These are phyloP conservation scores for Hemerocallis citrina DNA, from an alignment of 106 monocot genomes.

Conservation along the genomic window DNA sequence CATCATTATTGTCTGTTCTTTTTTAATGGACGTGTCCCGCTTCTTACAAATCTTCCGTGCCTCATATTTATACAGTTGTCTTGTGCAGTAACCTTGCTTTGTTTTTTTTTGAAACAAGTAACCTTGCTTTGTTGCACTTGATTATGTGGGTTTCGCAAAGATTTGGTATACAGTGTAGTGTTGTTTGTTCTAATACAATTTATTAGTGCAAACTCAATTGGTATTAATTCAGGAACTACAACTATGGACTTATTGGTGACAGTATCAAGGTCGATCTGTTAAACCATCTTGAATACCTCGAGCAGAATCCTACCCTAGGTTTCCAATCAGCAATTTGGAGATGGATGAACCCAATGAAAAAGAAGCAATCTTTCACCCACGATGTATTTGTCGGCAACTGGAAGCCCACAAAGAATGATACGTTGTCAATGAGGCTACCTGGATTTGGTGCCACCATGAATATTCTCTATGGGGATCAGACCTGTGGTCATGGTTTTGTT, in stretches of 20 bases:
- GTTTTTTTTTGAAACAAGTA: too few relatives aligned
- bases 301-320: conserved; percentile 86
- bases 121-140: too few relatives aligned
- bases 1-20: too few relatives aligned
- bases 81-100: too few relatives aligned
- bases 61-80: too few relatives aligned
- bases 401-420: conserved; percentile 94
- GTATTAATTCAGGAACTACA: conserved; percentile 15
- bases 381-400: conserved; percentile 87
- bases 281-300: conserved; percentile 74
- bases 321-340: conserved; percentile 83
- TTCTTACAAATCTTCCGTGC: too few relatives aligned
- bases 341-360: conserved; percentile 85
- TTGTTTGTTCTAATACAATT: too few relatives aligned
- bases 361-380: conserved; percentile 91
- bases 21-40: too few relatives aligned
- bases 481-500: conserved; percentile 68
- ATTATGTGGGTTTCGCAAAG: too few relatives aligned
- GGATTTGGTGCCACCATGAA: conserved; percentile 96
- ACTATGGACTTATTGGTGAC: conserved; percentile 24
- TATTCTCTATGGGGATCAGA: conserved; percentile 59
- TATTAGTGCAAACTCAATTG: background rate
- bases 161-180: too few relatives aligned
- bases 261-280: conserved; percentile 51
- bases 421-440: conserved; percentile 63